Evolutionary conservation across 768 basidiomycete species (phyloP).

Genomic region (Boletales sp.): DNA sequence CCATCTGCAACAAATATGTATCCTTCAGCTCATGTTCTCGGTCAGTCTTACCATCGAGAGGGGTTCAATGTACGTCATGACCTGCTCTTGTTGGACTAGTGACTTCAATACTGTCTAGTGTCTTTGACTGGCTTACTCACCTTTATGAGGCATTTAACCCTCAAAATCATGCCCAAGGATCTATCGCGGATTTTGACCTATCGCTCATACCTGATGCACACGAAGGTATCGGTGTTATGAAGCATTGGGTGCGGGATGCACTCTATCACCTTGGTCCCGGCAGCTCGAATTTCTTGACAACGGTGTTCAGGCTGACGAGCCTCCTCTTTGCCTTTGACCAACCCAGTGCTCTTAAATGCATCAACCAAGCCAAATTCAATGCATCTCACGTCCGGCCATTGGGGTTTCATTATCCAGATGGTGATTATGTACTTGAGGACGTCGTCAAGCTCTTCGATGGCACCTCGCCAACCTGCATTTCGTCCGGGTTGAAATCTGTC

Average conservation of each 20-base stretch:
- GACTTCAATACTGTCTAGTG: background rate
- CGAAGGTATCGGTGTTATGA: slow-evolving; percentile 35
- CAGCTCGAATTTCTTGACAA: slow-evolving; percentile 27
- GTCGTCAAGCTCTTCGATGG: slow-evolving; percentile 29
- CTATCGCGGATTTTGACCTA: slow-evolving; percentile 33
- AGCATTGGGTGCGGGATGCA: slow-evolving; percentile 44
- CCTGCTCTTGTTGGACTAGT: background rate
- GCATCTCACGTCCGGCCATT: background rate
- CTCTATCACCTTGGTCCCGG: slow-evolving; percentile 35
- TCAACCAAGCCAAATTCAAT: slow-evolving; percentile 33
- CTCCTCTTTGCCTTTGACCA: slow-evolving; percentile 40
- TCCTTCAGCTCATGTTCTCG: slow-evolving; percentile 35
- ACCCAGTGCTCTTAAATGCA: slow-evolving; percentile 30
- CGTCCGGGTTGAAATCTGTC: slow-evolving; percentile 38
- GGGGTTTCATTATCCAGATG: slow-evolving; percentile 12
- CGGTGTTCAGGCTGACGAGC: slow-evolving; percentile 33
- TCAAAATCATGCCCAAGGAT: slow-evolving; percentile 42
- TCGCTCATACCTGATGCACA: slow-evolving; percentile 38
- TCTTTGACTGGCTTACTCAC: slow-evolving; percentile 33
- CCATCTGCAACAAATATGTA: slow-evolving; percentile 48
- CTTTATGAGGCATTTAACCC: slow-evolving; percentile 53
- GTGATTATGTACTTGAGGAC: slow-evolving; percentile 31
- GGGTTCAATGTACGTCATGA: slow-evolving; percentile 3
- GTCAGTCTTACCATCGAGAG: background rate
- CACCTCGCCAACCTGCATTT: slow-evolving; percentile 22